These are phyloP conservation scores for Hansenula sp. DNA, from an alignment of 1,139 yeast genomes.

Conservation along the genomic window DNA sequence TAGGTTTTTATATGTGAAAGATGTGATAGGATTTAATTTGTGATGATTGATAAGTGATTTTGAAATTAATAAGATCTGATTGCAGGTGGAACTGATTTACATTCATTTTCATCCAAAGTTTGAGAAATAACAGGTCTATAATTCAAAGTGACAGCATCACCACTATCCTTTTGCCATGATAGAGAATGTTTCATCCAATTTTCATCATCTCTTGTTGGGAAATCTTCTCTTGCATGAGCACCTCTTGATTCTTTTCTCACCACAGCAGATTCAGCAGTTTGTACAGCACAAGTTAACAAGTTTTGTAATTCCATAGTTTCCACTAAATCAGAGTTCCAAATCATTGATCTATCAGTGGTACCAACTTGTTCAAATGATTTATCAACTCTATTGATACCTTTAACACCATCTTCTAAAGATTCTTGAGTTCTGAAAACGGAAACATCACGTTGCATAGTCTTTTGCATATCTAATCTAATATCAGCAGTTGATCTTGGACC, in stretches of 20 bases:
- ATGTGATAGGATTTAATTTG: not conserved
- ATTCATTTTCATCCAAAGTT: constrained; percentile 88
- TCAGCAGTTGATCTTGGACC: constrained; percentile 85
- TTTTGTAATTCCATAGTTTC: constrained; percentile 96
- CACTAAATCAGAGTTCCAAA: constrained; percentile 96
- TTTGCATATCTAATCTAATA: constrained; percentile 90
- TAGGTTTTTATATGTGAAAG: not conserved
- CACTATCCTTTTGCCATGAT: constrained; percentile 79
- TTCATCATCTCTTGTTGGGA: constrained; percentile 90
- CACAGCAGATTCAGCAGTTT: constrained; percentile 92
- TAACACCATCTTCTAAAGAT: constrained; percentile 89
- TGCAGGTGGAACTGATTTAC: constrained; percentile 96
- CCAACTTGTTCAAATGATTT: constrained; percentile 67
- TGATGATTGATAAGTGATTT: not conserved
- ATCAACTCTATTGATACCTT: constrained; percentile 73
- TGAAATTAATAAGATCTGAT: constrained; percentile 74
- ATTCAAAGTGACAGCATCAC: constrained; percentile 68
- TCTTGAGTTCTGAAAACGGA: constrained; percentile 96
- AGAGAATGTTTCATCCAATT: constrained; percentile 98
- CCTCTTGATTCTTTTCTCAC: constrained; percentile 98
- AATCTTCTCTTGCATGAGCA: constrained; percentile 99
- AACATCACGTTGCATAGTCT: constrained; percentile 94
- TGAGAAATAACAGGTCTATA: constrained; percentile 84
- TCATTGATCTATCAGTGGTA: constrained; percentile 95
- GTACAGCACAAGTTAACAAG: constrained; percentile 95